Base-by-base conservation (phyloP, 345 rosid genomes). In the Rhodamnia rubescens region DNA sequence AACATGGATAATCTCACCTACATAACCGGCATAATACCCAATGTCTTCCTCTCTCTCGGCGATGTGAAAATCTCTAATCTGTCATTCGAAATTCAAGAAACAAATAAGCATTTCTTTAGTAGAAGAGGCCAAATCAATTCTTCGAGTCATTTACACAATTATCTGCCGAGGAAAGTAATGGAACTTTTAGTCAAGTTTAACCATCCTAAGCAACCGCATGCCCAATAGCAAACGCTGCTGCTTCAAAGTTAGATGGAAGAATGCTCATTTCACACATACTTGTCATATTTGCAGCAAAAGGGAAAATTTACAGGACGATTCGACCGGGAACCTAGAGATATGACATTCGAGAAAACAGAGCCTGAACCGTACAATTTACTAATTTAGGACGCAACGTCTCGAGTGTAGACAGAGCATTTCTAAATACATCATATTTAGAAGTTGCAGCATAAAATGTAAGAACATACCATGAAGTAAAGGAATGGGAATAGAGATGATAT, bases 391-490 rank as follows among this genome's bases (percentile, higher is more conserved):
- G 18, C 51, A 22, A 75, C 16, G 82, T 21, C 13, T 69, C 44
- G 1, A 18, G 3, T 69, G 44, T 18, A 69, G 47, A 81, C 20
- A 44, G 27, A 81, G 47, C 53, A 47, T 22, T 74, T 32, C 1
- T 78, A 10, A 21, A 2, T 53, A 0, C 24, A 52, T 81, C 22
- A 13, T 50, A 20, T 9, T 81, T 27, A 51, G 12, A 47, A 47
- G 56, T 49, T 26, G 54, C 51, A 82, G 7, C 51, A 53, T 11
- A 18, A 29, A 16, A 57, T 26, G 74, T 12, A 52, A 53, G 13
- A 56, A 90, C 98, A 95, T 85, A 95, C 99, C 99, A 95, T 94
- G 89, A 94, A 97, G 85, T 97, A 97, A 83, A 97, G 92, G 84
- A 94, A 97, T 0, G 99, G 98, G 86, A 97, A 97, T 32, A 97